Evolutionary conservation across 2,329 filamentous ascomycete genomes (phyloP).

Genomic region (Colletotrichum sojae): DNA sequence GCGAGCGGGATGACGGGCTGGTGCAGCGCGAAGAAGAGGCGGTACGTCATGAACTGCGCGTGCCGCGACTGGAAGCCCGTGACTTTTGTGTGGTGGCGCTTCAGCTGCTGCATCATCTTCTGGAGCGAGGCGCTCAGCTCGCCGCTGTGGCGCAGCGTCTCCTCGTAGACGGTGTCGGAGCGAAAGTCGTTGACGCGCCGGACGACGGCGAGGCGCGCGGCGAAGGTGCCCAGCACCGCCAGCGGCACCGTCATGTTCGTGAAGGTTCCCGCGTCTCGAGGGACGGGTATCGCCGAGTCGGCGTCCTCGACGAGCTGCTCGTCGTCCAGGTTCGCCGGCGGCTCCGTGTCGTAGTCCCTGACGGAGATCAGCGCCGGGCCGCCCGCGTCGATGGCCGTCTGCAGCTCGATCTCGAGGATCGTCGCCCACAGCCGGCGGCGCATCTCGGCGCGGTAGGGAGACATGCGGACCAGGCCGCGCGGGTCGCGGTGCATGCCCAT

Average conservation of each 20-base stretch:
- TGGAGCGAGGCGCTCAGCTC: conserved; percentile 59
- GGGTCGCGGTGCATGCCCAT: conserved; percentile 74
- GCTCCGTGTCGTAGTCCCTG: conserved; percentile 64
- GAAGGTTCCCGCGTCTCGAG: conserved; percentile 47
- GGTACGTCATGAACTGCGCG: conserved; percentile 60
- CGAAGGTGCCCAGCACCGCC: conserved; percentile 59
- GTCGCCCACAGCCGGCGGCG: conserved; percentile 70
- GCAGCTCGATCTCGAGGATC: conserved; percentile 67
- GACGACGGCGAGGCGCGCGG: conserved; percentile 59
- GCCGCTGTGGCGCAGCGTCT: conserved; percentile 61
- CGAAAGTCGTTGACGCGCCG: conserved; percentile 63
- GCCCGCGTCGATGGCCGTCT: conserved; percentile 65
- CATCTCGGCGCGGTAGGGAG: conserved; percentile 65
- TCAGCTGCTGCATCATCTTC: conserved; percentile 52
- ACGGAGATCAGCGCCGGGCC: conserved; percentile 62
- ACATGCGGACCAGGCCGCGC: conserved; percentile 61
- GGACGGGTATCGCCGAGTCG: conserved; percentile 38
- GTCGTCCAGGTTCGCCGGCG: conserved; percentile 67
- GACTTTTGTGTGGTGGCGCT: conserved; percentile 41
- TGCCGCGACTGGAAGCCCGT: conserved; percentile 58
- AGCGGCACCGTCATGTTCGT: conserved; percentile 67
- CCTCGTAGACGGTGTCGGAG: conserved; percentile 59
- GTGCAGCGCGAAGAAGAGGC: conserved; percentile 68
- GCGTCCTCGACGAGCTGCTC: conserved; percentile 60
- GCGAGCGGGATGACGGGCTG: conserved; percentile 63